Base-by-base conservation (phyloP, 2,329 filamentous ascomycete genomes). In the Penicillium sp. region DNA sequence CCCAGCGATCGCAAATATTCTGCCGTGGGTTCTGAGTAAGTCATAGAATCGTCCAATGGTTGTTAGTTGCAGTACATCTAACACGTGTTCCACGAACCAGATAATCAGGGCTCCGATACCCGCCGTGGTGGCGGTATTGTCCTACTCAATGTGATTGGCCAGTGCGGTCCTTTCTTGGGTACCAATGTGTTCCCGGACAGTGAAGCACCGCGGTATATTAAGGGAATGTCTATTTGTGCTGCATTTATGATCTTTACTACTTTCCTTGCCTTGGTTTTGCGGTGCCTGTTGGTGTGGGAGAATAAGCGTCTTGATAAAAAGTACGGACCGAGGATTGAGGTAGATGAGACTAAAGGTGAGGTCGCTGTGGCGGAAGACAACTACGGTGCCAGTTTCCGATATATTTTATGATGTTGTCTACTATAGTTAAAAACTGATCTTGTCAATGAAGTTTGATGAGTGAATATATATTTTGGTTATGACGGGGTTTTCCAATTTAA, bases 41-140 rank as follows among this genome's bases (percentile, higher is more conserved):
- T 69, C 50, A 50, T 45, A 29, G 10, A n/a, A 45, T 16, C 4
- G 42, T 1, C 48, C 21, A 2, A 27, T n/a, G 1, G 5, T 16
- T 3, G 31, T 21, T 16, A 0, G 16, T 14, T 45, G 23, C n/a
- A 47, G 19, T 33, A 50, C 27, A 1, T 29, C 51, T 53, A 21
- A 46, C 42, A 21, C 14, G 10, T 27, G 9, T 14, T 37, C 21
- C 14, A n/a, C 53, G 9, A 48, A 13, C 37, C 23, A 77, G 86
- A 90, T 69, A 90, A 90, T 69, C 87, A 90, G 71, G 87, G 87
- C 14, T 85, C 79, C 37, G 87, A 89, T 67, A 88, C 86, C 2
- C 85, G 88, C 48, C 82, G 88, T 2, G 88, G 88, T 4, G 83
- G 83, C 2, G 82, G 82, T 4, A 87, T 91, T 51, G 84, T 87